Evolutionary conservation across 1,284 basidiomycete species (phyloP), one percentile per base, ranked within the genome.

Genomic region (Cutaneotrichosporon sp.): DNA sequence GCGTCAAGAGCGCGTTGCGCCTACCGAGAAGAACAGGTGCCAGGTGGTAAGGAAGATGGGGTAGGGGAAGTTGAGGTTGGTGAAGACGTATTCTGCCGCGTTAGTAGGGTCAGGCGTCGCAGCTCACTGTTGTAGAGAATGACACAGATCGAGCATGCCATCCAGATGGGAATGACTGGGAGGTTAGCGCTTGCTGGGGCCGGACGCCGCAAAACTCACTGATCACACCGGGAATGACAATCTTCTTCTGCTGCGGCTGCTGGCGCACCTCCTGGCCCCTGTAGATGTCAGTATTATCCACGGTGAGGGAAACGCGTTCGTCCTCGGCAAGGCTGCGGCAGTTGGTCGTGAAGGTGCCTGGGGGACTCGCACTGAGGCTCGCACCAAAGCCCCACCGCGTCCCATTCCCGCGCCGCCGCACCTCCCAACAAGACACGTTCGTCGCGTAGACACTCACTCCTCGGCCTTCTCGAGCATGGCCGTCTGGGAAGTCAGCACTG

Each of bases 71-170:
- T 84, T 75, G 65, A 90, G 82, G 49, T 80, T 82, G 72, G 86
- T 85, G 78, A 91, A 92, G 70, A 96, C 77, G 70, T 88, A 87
- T 76, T 92, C 69, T 70, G 53, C 2, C 9, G 10, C 10, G 38
- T 49, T 21, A 41, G 39, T 17, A 4, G 23, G 15, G 46, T 41
- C 14, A 26, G 43, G 9, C 2, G 26, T 15, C 4, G 14, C 15
- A 18, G 4, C 26, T n/a, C 52, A 74, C 72, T 93, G 82, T 97
- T 97, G 83, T 97, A 97, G 53, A 97, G 85, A 77, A 97, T 97
- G 69, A 97, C 93, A 10, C 83, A 76, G 38, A 90, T 90, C 58
- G 85, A 88, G 65, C 96, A 86, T 14, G 84, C 77, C 71, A 97
- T 97, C 93, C 74, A 76, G 55, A 76, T 72, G 20, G 72, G 74